Base-by-base conservation (phyloP, 2,329 filamentous ascomycete species). In the Trichoderma lentiforme region DNA sequence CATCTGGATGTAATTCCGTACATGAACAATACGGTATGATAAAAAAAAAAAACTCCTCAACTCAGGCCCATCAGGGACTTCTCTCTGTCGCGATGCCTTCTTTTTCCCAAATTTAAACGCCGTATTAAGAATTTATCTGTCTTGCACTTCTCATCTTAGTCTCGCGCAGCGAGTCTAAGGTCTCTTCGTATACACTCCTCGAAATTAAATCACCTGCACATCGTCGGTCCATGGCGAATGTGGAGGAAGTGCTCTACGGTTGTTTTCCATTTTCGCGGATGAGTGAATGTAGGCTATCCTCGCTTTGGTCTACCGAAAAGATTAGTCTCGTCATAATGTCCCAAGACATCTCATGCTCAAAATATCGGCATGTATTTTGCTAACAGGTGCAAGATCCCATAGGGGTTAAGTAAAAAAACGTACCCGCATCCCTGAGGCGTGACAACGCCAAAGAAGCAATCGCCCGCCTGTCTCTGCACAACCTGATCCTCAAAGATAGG, bases 361-460 rank as follows among this genome's bases (percentile, higher is more conserved):
- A n/a, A n/a, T n/a, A n/a, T n/a, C n/a, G n/a, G n/a, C n/a, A n/a
- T n/a, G n/a, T n/a, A n/a, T n/a, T n/a, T n/a, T n/a, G n/a, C n/a
- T n/a, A n/a, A n/a, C n/a, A n/a, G n/a, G n/a, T n/a, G n/a, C n/a
- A n/a, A n/a, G n/a, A n/a, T n/a, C n/a, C n/a, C n/a, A n/a, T n/a
- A n/a, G n/a, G n/a, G n/a, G n/a, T n/a, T n/a, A n/a, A n/a, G n/a
- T n/a, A n/a, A n/a, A n/a, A n/a, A 18, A 36, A 82, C 86, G 75
- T 77, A 89, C 88, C 82, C 88, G 85, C 88, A 90, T 39, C 88
- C 88, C 69, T 83, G 80, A 5, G 88, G 86, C 36, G 88, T 89
- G 6, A 84, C 83, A 21, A 87, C 86, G 39, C 88, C 88, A 75
- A 85, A 88, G 75, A 84, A 86, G 77, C 88, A 90, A 77, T 90